Percentiles rank a stretch among this genome's conserved stretches.
phyloP scores from a whole-genome alignment of 148 eudicot species.

The Tetragonia tetragonoides region DNA sequence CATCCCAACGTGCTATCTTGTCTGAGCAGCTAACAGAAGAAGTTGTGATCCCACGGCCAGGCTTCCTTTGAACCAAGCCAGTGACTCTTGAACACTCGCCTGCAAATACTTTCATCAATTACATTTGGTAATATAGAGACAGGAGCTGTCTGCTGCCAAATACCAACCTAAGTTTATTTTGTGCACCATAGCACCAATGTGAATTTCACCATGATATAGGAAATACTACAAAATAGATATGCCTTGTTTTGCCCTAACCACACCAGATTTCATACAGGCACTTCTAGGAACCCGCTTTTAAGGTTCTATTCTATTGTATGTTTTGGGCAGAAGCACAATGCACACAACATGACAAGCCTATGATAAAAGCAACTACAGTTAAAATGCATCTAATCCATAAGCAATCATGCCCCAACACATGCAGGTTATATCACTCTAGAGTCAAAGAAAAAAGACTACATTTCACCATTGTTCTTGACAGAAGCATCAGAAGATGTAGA shows the following conservation, averaged over 20 bases:
- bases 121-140: background rate
- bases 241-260: background rate
- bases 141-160: background rate
- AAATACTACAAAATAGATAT: background rate
- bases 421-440: conserved; percentile 1
- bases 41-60: conserved; percentile 91
- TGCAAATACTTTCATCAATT: conserved; percentile 17
- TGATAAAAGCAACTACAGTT: background rate
- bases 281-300: background rate
- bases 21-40: conserved; percentile 97
- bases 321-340: too few relatives aligned
- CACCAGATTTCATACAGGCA: background rate
- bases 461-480: conserved; percentile 40
- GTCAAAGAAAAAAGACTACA: conserved; percentile 20
- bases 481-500: conserved; percentile 30
- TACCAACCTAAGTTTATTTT: background rate
- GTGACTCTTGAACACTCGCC: conserved; percentile 33
- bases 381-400: background rate
- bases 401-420: background rate
- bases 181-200: background rate
- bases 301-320: background rate
- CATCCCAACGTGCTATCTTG: conserved; percentile 97
- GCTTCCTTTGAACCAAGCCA: conserved; percentile 86
- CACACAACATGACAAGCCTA: background rate
- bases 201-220: background rate